A percentile compares a stretch with the other conserved stretches of the same genome.
Conservation (phyloP, 306 rosid genomes). For the Spatholobus suberectus region DNA sequence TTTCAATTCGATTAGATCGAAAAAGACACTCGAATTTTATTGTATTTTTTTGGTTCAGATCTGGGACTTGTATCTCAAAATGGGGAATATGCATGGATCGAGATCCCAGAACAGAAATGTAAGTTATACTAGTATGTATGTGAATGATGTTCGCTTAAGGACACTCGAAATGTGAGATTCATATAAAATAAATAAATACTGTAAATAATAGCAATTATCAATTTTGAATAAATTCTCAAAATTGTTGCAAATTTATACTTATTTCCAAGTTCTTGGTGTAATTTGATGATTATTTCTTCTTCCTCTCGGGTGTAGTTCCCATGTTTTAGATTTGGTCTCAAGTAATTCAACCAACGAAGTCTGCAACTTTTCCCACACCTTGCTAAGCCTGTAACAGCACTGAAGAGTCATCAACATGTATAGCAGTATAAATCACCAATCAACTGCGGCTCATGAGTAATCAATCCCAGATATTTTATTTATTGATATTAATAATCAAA, state of each 20-base stretch:
- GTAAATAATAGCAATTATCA: too few species aligned
- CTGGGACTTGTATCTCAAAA: background rate
- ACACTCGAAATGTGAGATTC: background rate
- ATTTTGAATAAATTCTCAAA: background rate
- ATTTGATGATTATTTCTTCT: constrained; percentile 58
- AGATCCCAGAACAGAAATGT: background rate
- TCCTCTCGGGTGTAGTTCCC: constrained; percentile 66
- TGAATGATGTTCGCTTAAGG: background rate
- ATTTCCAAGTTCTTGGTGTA: constrained; percentile 66
- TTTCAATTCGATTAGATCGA: background rate
- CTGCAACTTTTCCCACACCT: constrained; percentile 94
- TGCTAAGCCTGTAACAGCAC: constrained; percentile 50
- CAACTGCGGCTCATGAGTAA: background rate
- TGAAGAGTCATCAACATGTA: background rate
- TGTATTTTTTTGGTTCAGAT: background rate
- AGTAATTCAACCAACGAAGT: constrained; percentile 77
- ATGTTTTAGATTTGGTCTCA: constrained; percentile 63
- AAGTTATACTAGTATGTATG: background rate
- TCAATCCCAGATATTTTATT: background rate
- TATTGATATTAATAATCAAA: background rate
- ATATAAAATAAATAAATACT: background rate
- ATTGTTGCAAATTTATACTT: constrained; percentile 45
- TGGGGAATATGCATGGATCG: background rate
- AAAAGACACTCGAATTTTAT: background rate
- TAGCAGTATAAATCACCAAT: background rate